These are phyloP conservation scores for Boletus pseudo-olivaceus DNA, from an alignment of 768 basidiomycete genomes.

Conservation along the genomic window DNA sequence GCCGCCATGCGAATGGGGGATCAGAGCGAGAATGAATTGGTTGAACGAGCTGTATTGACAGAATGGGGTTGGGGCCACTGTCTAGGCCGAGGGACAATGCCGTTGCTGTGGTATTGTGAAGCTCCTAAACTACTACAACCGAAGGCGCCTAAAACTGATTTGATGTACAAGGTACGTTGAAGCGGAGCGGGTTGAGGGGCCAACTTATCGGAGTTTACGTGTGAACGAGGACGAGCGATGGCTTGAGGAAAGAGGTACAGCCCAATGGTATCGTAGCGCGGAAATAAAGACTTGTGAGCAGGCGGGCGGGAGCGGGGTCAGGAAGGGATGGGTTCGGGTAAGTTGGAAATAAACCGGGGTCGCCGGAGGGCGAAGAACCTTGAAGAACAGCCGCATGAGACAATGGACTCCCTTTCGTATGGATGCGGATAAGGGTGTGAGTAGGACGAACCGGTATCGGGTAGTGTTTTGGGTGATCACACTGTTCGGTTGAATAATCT, in stretches of 20 bases:
- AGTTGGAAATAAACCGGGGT: conserved; percentile 25
- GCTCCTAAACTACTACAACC: conserved; percentile 18
- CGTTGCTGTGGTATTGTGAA: conserved; percentile 9
- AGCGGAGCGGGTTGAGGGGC: conserved; percentile 8
- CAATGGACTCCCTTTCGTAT: conserved; percentile 21
- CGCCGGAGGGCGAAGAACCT: conserved; percentile 19
- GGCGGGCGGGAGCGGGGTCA: conserved; percentile 17
- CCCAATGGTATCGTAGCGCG: conserved; percentile 14
- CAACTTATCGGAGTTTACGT: conserved; percentile 28
- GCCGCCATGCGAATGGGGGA: conserved; percentile 17
- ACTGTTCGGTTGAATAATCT: conserved; percentile 13
- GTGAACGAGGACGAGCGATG: conserved; percentile 12
- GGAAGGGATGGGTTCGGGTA: conserved; percentile 19
- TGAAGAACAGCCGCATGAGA: conserved; percentile 19
- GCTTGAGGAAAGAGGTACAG: conserved; percentile 15
- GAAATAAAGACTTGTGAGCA: conserved; percentile 19
- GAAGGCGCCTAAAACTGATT: conserved; percentile 19
- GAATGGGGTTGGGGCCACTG: conserved; percentile 12
- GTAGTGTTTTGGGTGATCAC: conserved; percentile 2
- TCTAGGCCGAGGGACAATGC: conserved; percentile 15
- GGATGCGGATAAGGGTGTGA: conserved; percentile 19
- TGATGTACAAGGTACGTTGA: conserved; percentile 12
- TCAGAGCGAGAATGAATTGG: conserved; percentile 13
- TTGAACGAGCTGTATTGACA: conserved; percentile 13
- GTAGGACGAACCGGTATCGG: conserved; percentile 8